Evolutionary conservation across 164 flowering plant genomes (phyloP), one percentile per base, ranked within the genome.

Genomic region (Akebia trifoliata): DNA sequence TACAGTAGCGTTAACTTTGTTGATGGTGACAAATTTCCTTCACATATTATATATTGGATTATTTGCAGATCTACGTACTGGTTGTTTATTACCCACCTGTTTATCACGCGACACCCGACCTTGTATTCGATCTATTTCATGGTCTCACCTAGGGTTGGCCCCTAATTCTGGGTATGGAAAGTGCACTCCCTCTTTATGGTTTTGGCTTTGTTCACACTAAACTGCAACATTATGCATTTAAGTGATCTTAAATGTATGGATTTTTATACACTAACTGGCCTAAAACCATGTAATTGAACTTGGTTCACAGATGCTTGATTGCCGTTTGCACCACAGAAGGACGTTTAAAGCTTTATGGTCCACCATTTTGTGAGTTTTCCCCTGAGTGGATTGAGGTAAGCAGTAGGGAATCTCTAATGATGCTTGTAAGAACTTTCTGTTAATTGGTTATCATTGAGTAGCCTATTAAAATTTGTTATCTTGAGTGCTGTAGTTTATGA

Each of bases 351-450:
- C 66, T 92, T 53, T 92, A 87, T 56, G 85, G 90, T 38, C 72
- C 74, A 40, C 98, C 98, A n/a, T 85, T 62, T 69, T 74, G 71
- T 61, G 95, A 89, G 62, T 85, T 73, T 64, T 67, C 65, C 54
- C 78, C 85, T 50, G 97, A 92, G 63, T 92, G 98, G 97, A 61
- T 87, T 34, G 93, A 87, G 97, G 95, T 89, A 78, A 52, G 78
- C 14, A 15, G 18, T 50, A 50, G 9, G 21, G 32, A 50, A 47
- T 24, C 32, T 4, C 51, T 50, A 50, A 50, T 21, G 53, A 30
- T 50, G 53, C 15, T 26, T 15, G 24, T n/a, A 4, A 26, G 12
- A 2, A 46, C 4, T 46, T 9, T 34, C 9, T 4, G 6, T 34
- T 34, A 5, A 34, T 34, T 43, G 8, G 3, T 4, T 18, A 43